Evolutionary conservation across 2,329 filamentous ascomycete genomes (phyloP), one percentile per base, ranked within the genome.

Genomic region (Colletotrichum tropicicola): DNA sequence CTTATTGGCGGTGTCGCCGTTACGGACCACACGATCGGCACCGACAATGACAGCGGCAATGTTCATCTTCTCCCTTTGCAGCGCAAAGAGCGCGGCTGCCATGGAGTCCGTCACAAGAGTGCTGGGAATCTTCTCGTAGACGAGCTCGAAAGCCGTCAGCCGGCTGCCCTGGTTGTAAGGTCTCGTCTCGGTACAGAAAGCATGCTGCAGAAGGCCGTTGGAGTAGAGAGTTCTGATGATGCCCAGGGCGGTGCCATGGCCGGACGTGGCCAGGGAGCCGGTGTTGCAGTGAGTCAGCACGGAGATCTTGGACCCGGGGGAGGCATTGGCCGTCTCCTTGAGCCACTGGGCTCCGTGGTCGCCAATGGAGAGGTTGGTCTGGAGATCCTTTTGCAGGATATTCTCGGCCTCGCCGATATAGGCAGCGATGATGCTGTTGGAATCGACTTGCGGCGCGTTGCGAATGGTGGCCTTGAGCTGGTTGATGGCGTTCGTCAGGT

Each of bases 261-360:
- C 96, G 15, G 96, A 97, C 2, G 96, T 99, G 25, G 96, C 96
- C 32, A 99, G 89, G 19, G 95, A 98, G 27, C 96, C 96, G 21
- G 96, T 99, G 78, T 99, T 99, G 84, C 96, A 99, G 79, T 99
- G 97, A 10, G 96, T 99, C 70, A 99, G 81, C 44, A 99, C 91
- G n/a, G 92, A 93, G 49, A 97, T 71, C 79, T 83, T 72, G 75
- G 83, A 72, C 68, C 85, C 76, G 68, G 79, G 51, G 41, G 83
- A 75, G 74, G 84, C 78, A 70, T 78, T 75, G 19, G 78, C 82
- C 73, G 92, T 88, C 41, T 84, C 80, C 60, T 88, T 79, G 32
- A 99, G 90, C 92, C 96, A 99, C 68, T 89, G 85, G 0, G 94
- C 92, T 39, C 96, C 96, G 75, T 92, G 83, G 64, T 89, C 85